These are phyloP conservation scores for Morella rubra DNA, from an alignment of 306 rosid genomes.

Conservation along the genomic window DNA sequence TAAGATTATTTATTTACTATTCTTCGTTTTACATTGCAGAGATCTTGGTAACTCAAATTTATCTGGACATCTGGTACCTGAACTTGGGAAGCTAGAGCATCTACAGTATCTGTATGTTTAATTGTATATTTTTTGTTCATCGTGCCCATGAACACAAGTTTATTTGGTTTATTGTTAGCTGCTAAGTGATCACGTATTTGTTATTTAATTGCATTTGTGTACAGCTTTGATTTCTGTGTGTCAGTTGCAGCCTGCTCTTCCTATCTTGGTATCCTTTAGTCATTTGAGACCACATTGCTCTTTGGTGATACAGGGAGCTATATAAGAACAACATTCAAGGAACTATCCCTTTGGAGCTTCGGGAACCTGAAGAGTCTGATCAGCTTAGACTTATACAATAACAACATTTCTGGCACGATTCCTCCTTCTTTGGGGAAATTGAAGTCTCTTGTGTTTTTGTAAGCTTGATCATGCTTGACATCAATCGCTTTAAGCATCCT, in stretches of 20 bases:
- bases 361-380: conserved; percentile 80
- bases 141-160: not conserved
- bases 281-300: not conserved
- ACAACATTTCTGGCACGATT: conserved; percentile 80
- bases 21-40: conserved; percentile 40
- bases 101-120: conserved; percentile 80
- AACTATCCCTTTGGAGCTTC: conserved; percentile 79
- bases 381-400: conserved; percentile 90
- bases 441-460: conserved; percentile 93
- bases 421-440: conserved; percentile 75
- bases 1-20: not conserved
- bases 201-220: not conserved
- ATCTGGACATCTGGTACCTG: conserved; percentile 90
- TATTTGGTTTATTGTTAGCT: conserved; percentile 1
- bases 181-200: not conserved
- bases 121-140: not conserved
- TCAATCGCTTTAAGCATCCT: conserved; percentile 6
- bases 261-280: not conserved
- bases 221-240: not conserved
- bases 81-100: conserved; percentile 80
- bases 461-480: conserved; percentile 39
- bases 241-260: conserved; percentile 4
- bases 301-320: conserved; percentile 63
- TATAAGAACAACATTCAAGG: conserved; percentile 94
- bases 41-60: conserved; percentile 93